phyloP scores from a whole-genome alignment of 2,329 filamentous ascomycete genomes.

The Fusarium odoratissimum region DNA sequence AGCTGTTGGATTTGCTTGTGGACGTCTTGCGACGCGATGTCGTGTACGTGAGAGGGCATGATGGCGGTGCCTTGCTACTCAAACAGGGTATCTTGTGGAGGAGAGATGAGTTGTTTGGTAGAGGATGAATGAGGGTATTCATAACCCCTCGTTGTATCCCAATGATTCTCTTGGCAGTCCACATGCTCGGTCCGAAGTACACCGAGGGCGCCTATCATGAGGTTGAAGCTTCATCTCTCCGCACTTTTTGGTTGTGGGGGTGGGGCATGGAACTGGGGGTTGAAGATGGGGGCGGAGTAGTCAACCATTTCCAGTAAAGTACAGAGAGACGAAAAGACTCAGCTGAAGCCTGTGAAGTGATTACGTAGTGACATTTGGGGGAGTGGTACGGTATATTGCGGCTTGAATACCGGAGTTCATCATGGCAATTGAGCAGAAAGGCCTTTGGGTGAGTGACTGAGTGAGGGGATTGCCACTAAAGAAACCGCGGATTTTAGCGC shows the following conservation, averaged over 20 bases:
- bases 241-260: constrained; percentile 39
- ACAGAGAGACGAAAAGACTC: neutral
- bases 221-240: constrained; percentile 21
- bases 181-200: constrained; percentile 36
- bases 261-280: constrained; percentile 23
- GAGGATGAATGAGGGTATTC: constrained; percentile 12
- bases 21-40: constrained; percentile 60
- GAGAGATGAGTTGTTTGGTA: neutral
- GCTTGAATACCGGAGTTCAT: neutral
- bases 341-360: neutral
- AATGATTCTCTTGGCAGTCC: constrained; percentile 12
- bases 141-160: constrained; percentile 9
- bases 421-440: neutral
- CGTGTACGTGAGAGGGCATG: constrained; percentile 54
- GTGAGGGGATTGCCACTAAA: neutral
- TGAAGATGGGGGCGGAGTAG: constrained; percentile 24
- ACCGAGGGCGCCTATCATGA: constrained; percentile 21
- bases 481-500: neutral
- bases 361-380: neutral
- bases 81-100: neutral
- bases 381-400: neutral
- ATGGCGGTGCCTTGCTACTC: neutral
- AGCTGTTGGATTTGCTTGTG: constrained; percentile 71
- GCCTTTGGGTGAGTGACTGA: neutral
- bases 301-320: neutral